A percentile compares a stretch with the other conserved stretches of the same genome.
These are phyloP conservation scores for Thymus quinquecostatus DNA, from an alignment of 257 asterid genomes.

Conservation along the genomic window DNA sequence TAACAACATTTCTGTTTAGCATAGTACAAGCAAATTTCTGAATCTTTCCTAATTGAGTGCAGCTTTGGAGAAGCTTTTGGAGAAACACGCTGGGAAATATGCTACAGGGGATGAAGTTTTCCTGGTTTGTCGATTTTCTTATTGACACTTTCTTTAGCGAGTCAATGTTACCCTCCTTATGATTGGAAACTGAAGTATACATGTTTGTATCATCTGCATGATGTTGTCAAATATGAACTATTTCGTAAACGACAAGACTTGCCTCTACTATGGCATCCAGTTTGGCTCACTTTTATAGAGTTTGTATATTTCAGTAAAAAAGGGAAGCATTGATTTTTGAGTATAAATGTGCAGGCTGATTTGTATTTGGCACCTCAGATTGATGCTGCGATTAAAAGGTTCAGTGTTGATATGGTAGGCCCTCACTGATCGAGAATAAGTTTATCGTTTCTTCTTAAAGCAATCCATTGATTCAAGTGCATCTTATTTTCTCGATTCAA, in stretches of 20 bases:
- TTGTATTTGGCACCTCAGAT: constrained; percentile 79
- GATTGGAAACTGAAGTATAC: not conserved
- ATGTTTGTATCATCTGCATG: constrained; percentile 12
- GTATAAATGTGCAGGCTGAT: constrained; percentile 65
- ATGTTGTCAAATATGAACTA: not conserved
- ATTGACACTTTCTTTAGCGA: not conserved
- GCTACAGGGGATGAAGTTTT: constrained; percentile 73
- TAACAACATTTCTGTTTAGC: not conserved
- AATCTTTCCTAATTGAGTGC: constrained; percentile 36
- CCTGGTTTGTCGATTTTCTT: constrained; percentile 47
- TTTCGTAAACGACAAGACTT: not conserved
- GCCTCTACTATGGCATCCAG: not conserved
- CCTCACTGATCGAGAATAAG: not conserved
- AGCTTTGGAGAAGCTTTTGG: constrained; percentile 78
- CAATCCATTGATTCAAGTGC: not conserved
- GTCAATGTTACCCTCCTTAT: too few relatives aligned
- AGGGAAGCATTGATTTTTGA: constrained; percentile 14
- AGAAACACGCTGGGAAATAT: constrained; percentile 65
- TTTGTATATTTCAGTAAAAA: not conserved
- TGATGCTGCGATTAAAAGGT: constrained; percentile 55
- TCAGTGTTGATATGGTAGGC: constrained; percentile 56
- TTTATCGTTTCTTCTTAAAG: not conserved
- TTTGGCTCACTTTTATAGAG: constrained; percentile 11
- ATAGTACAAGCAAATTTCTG: not conserved
- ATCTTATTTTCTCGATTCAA: not conserved